Evolutionary conservation across 495 filamentous ascomycete species (phyloP).

Genomic region (Hypoxylon perforatum): DNA sequence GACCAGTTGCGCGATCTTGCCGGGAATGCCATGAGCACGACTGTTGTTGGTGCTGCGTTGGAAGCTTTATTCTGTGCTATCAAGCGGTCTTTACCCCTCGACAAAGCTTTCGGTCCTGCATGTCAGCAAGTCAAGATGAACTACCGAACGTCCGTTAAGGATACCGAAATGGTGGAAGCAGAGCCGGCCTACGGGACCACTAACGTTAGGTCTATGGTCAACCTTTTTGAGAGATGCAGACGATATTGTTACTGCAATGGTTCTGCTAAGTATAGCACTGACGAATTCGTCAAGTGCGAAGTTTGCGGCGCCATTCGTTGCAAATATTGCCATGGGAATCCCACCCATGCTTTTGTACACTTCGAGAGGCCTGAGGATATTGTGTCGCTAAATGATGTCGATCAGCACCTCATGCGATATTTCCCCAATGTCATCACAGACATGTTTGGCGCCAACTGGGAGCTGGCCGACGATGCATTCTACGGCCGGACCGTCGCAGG

Average conservation of each 20-base stretch:
- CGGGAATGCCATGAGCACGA: conserved; percentile 86
- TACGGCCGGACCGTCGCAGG: neutral
- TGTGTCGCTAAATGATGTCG: conserved; percentile 24
- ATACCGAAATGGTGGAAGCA: no score
- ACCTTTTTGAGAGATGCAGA: conserved; percentile 27
- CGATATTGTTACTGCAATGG: conserved; percentile 50
- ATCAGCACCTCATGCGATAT: conserved; percentile 26
- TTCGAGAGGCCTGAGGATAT: conserved; percentile 9
- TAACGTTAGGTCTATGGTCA: no score
- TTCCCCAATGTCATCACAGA: conserved; percentile 26
- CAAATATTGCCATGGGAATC: conserved; percentile 50
- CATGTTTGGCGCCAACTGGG: neutral
- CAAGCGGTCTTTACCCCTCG: conserved; percentile 6
- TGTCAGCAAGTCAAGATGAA: no score
- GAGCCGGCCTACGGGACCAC: no score
- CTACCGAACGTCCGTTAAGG: no score
- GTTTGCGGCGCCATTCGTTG: conserved; percentile 39
- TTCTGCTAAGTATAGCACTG: conserved; percentile 44
- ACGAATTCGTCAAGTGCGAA: conserved; percentile 29
- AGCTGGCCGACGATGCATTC: neutral
- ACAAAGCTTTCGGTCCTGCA: no score
- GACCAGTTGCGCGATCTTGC: conserved; percentile 76
- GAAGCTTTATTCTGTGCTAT: conserved; percentile 55
- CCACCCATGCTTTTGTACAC: conserved; percentile 40
- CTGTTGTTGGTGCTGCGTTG: conserved; percentile 74